phyloP scores from a whole-genome alignment of 2,329 filamentous ascomycete species.

The Colletotrichum tropicicola region DNA sequence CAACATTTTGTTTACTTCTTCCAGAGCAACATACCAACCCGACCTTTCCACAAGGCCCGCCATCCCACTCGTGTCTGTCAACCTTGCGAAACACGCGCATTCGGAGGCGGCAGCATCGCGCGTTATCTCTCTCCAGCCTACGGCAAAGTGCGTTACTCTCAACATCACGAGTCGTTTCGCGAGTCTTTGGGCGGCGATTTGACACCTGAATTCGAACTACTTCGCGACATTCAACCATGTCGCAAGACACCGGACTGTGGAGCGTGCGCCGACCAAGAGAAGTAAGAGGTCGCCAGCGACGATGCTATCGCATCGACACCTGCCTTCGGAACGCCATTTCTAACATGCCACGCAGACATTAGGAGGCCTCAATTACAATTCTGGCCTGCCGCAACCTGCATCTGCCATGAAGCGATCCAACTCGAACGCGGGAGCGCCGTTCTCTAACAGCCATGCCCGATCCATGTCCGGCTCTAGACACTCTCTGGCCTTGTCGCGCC shows the following conservation, averaged over 20 bases:
- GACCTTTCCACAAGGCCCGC: not conserved
- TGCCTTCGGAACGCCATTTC: not conserved
- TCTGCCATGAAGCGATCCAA: conserved; percentile 95
- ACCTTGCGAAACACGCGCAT: too few species aligned
- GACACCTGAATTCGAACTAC: not conserved
- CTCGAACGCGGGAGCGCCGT: conserved; percentile 74
- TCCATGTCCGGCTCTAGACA: conserved; percentile 85
- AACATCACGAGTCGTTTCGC: not conserved
- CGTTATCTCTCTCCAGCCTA: too few species aligned
- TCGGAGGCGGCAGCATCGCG: too few species aligned
- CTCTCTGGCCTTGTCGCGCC: conserved; percentile 84
- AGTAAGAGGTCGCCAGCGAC: conserved; percentile 60
- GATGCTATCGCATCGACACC: not conserved
- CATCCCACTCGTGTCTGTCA: not conserved
- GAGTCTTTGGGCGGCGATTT: conserved; percentile 1
- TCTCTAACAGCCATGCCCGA: conserved; percentile 76
- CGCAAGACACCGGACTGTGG: conserved; percentile 87
- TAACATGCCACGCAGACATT: conserved; percentile 71
- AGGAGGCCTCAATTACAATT: conserved; percentile 83
- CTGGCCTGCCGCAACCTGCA: conserved; percentile 86
- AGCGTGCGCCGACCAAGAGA: conserved; percentile 92
- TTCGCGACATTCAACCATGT: conserved; percentile 64
- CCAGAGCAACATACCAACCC: conserved; percentile 45
- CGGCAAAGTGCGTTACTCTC: too few species aligned
- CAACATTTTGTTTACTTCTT: conserved; percentile 52